These are phyloP conservation scores for Zizania latifolia DNA, from an alignment of 176 grass and related monocot species.

Conservation along the genomic window DNA sequence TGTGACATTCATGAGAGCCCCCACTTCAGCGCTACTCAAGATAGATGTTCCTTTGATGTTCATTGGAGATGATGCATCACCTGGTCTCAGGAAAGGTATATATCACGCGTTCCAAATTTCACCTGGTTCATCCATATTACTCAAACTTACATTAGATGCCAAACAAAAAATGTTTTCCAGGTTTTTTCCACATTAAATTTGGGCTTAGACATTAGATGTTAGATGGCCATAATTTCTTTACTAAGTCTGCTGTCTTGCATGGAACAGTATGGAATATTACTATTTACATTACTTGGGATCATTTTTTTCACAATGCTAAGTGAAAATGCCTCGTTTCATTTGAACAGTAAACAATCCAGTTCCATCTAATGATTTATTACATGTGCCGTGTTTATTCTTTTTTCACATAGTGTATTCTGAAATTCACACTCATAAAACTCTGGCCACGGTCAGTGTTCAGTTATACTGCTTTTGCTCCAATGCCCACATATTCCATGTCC, in stretches of 20 bases:
- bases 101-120: neutral
- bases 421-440: neutral
- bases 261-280: neutral
- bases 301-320: neutral
- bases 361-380: neutral
- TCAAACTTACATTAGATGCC: neutral
- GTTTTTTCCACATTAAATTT: neutral
- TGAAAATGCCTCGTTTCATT: neutral
- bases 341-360: neutral
- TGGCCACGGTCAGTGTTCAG: neutral
- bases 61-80: conserved; percentile 86
- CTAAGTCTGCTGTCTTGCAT: too few relatives aligned
- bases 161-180: neutral
- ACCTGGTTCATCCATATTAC: neutral
- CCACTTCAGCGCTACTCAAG: conserved; percentile 78
- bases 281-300: neutral
- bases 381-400: neutral
- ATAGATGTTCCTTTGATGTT: conserved; percentile 94
- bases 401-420: neutral
- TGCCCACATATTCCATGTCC: neutral
- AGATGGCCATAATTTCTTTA: neutral
- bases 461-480: neutral
- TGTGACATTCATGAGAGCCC: conserved; percentile 88
- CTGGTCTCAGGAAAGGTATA: conserved; percentile 86
- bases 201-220: neutral